Evolutionary conservation across 2,329 filamentous ascomycete species (phyloP).

Genomic region (Paradendryphiella salina): DNA sequence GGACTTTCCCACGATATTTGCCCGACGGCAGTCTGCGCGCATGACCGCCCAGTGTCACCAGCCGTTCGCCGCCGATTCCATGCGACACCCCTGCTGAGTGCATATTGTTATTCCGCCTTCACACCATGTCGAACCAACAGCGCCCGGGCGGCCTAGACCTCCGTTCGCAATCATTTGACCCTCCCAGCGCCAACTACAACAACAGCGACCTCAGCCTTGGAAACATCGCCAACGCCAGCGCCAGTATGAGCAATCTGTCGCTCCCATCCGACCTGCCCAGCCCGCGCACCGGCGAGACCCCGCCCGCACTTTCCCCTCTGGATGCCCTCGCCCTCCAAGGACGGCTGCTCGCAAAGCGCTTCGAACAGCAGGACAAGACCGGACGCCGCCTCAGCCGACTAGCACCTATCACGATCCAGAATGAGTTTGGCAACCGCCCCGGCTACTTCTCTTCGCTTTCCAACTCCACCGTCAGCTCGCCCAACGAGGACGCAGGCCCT

Average conservation of each 20-base stretch:
- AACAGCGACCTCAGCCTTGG: slow-evolving; percentile 15
- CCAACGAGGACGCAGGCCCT: slow-evolving; percentile 52
- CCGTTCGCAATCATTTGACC: slow-evolving; percentile 40
- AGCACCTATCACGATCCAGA: slow-evolving; percentile 78
- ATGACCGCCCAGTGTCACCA: slow-evolving; percentile 37
- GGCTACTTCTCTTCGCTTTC: slow-evolving; percentile 80
- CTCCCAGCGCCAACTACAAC: slow-evolving; percentile 26
- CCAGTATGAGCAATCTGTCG: slow-evolving; percentile 41
- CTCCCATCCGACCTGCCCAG: slow-evolving; percentile 50
- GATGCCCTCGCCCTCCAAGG: slow-evolving; percentile 95
- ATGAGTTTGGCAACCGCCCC: slow-evolving; percentile 76
- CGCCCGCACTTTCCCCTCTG: slow-evolving; percentile 88
- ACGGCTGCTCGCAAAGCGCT: slow-evolving; percentile 80
- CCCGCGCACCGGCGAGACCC: slow-evolving; percentile 62
- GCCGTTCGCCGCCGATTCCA: slow-evolving; percentile 25
- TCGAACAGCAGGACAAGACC: slow-evolving; percentile 72
- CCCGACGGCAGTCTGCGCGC: slow-evolving; percentile 35
- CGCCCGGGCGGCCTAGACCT: slow-evolving; percentile 42
- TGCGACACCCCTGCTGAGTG: slow-evolving; percentile 28
- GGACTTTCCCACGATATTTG: slow-evolving; percentile 24
- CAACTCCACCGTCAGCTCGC: slow-evolving; percentile 56
- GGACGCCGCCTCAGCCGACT: slow-evolving; percentile 83
- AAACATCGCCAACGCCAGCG: slow-evolving; percentile 26
- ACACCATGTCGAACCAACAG: slow-evolving; percentile 35
- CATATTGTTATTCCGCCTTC: slow-evolving; percentile 12